Evolutionary conservation across 768 basidiomycete genomes (phyloP).

Genomic region (Tricholomella constricta): DNA sequence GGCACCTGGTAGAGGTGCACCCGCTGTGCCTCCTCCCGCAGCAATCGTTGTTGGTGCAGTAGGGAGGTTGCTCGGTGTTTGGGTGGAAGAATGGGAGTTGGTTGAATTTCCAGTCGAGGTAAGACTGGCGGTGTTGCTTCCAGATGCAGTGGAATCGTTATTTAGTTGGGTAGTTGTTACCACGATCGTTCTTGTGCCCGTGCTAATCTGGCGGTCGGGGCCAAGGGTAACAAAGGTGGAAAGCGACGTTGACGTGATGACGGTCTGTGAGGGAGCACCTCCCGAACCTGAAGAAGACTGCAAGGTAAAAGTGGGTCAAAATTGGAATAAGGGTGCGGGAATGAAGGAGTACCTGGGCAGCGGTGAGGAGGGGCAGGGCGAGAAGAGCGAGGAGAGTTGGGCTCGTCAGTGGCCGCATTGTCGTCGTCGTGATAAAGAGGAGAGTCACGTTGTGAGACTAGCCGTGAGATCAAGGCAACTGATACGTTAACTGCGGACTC

Average conservation of each 20-base stretch:
- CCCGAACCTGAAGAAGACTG: constrained; percentile 15
- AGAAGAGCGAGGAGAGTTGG: constrained; percentile 35
- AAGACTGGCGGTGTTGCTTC: constrained; percentile 25
- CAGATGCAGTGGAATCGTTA: constrained; percentile 13
- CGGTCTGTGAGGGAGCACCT: constrained; percentile 30
- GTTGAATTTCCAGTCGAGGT: constrained; percentile 27
- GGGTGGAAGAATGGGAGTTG: constrained; percentile 39
- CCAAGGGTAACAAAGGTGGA: constrained; percentile 38
- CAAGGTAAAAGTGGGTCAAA: neutral
- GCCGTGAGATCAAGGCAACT: neutral
- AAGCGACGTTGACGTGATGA: constrained; percentile 42
- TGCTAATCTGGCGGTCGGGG: constrained; percentile 42
- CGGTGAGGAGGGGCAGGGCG: constrained; percentile 39
- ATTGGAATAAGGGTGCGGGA: neutral
- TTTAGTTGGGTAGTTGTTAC: constrained; percentile 45
- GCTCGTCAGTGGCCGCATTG: constrained; percentile 22
- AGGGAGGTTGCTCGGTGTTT: constrained; percentile 44
- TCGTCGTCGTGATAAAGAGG: constrained; percentile 12
- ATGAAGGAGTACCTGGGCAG: constrained; percentile 41
- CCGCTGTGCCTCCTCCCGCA: constrained; percentile 53
- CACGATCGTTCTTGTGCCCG: constrained; percentile 42
- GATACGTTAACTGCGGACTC: neutral
- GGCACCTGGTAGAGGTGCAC: constrained; percentile 65
- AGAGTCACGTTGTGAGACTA: constrained; percentile 12
- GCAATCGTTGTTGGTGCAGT: constrained; percentile 59